Percentiles rank a stretch among this genome's conserved stretches.
These are phyloP conservation scores for Suillus variegatus DNA, from an alignment of 768 basidiomycete species.

Conservation along the genomic window DNA sequence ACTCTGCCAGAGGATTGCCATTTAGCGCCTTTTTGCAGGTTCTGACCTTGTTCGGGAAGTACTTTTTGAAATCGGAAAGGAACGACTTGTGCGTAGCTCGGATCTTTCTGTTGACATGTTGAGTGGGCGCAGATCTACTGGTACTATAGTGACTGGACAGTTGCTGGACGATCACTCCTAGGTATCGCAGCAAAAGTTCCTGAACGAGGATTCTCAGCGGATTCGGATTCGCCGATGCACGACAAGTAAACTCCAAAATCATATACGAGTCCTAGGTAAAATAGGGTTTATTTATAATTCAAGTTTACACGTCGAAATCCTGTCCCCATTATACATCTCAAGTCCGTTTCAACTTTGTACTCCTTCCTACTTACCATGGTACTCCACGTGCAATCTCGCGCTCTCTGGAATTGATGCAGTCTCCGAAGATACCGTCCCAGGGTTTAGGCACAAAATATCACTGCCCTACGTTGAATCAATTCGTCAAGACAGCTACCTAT, in stretches of 20 bases:
- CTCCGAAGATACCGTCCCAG: conserved; percentile 23
- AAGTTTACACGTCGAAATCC: no score
- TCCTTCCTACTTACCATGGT: no score
- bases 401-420: conserved; percentile 28
- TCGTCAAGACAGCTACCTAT: conserved; percentile 23
- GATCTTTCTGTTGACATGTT: neutral
- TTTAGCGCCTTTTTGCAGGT: neutral
- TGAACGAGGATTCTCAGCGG: no score
- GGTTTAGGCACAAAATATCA: conserved; percentile 21
- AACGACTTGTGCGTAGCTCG: neutral
- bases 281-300: conserved; percentile 7
- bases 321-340: no score
- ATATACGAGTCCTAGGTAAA: conserved; percentile 10
- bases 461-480: conserved; percentile 28
- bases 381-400: conserved; percentile 16
- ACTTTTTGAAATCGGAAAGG: conserved; percentile 26
- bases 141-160: neutral
- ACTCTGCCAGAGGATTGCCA: neutral
- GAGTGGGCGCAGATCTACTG: neutral
- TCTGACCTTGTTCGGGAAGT: conserved; percentile 4
- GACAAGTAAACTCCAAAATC: neutral
- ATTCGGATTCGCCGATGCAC: neutral
- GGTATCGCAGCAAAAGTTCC: no score
- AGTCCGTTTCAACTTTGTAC: no score
- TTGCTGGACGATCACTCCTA: neutral